Evolutionary conservation across 164 flowering plant genomes (phyloP), one percentile per base, ranked within the genome.

Genomic region (Stephania yunnanensis): DNA sequence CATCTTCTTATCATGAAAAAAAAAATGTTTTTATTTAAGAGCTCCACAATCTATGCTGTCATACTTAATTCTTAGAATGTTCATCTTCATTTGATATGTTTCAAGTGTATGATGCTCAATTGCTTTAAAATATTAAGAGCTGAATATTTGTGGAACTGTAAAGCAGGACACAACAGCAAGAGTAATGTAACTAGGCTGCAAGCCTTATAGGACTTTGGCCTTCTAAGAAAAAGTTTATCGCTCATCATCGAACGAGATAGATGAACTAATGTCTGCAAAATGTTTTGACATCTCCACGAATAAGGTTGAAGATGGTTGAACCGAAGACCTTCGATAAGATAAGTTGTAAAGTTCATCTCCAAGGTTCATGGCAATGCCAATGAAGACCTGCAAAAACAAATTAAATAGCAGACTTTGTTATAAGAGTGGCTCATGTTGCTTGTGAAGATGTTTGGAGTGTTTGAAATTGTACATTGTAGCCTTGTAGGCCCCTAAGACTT

Each of bases 151-250:
- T 8, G 93, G 90, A 2, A 90, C 74, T 1, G 76, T 46, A 10
- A 69, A 50, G 36, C 74, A 83, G 63, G 93, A 85, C 45, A 87
- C 29, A 50, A 65, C 71, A 5, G 89, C 88, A 1, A 89, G 70
- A 46, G 68, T 3, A 0, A 85, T 5, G 46, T 88, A 90, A 48
- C 91, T 90, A 19, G 31, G 78, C 6, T 22, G 93, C 88, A 17
- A 79, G n/a, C 83, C 84, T 81, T 2, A 15, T 44, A 1, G 93
- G 93, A 46, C 88, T 83, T 30, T 85, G 84, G 74, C 87, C 93
- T 74, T 86, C 85, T 3, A 85, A 71, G 78, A 89, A 89, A 77
- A 61, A 0, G 71, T 80, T 15, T 91, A 76, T 1, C 81, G 75
- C 58, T 80, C 72, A 4, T 87, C 89, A 25, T 85, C 89, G 22